phyloP scores from a whole-genome alignment of 2,329 filamentous ascomycete species.

The Lachnellula occidentalis region DNA sequence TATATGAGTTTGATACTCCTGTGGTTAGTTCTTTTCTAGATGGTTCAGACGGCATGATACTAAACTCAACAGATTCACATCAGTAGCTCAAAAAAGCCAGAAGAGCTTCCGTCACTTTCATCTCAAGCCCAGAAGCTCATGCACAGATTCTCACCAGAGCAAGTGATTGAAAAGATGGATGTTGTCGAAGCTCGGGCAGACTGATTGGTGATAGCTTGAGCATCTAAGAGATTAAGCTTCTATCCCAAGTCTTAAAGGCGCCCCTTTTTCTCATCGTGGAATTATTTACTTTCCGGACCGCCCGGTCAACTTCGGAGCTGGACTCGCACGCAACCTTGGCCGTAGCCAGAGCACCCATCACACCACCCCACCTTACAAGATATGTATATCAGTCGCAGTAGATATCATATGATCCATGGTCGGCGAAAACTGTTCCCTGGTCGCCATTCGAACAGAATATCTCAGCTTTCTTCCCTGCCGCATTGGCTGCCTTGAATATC shows the following conservation, averaged over 20 bases:
- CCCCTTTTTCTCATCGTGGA: not conserved
- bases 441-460: conserved; percentile 53
- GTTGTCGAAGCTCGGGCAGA: conserved; percentile 35
- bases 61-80: conserved; percentile 45
- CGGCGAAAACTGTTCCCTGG: conserved; percentile 49
- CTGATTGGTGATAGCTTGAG: not conserved
- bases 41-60: not conserved
- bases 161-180: conserved; percentile 67
- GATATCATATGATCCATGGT: conserved; percentile 58
- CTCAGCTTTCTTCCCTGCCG: conserved; percentile 61
- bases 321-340: conserved; percentile 39
- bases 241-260: not conserved
- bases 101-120: conserved; percentile 41
- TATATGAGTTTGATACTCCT: conserved; percentile 79
- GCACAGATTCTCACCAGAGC: conserved; percentile 66
- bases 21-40: conserved; percentile 46
- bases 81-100: conserved; percentile 47
- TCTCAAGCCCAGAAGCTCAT: conserved; percentile 60
- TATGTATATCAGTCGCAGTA: conserved; percentile 50
- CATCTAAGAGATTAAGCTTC: not conserved
- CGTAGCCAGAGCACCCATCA: conserved; percentile 42
- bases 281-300: conserved; percentile 25
- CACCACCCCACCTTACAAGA: conserved; percentile 40
- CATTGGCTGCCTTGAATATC: conserved; percentile 51
- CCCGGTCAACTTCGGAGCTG: conserved; percentile 23